phyloP scores from a whole-genome alignment of 2,329 filamentous ascomycete genomes.

The Ilyonectria robusta region DNA sequence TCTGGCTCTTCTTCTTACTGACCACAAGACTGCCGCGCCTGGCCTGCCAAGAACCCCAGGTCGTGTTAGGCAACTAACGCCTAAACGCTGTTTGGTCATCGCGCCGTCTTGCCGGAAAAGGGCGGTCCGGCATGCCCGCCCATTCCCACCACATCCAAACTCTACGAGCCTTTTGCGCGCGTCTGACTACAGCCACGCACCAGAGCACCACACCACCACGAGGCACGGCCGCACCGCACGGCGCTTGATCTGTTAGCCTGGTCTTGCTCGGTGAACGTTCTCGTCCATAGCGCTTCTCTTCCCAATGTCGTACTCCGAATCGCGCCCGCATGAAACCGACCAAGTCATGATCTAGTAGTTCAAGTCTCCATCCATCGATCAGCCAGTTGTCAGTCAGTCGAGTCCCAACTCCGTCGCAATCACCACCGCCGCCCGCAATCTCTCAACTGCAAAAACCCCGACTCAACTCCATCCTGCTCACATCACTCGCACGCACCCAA shows the following conservation, averaged over 20 bases:
- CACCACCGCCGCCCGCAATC: conserved; percentile 19
- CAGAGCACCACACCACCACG: conserved; percentile 28
- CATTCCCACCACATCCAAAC: conserved; percentile 25
- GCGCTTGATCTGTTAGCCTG: conserved; percentile 37
- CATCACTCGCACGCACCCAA: conserved; percentile 34
- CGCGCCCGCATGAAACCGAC: conserved; percentile 44
- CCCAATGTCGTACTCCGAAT: conserved; percentile 41
- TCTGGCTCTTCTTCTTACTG: neutral
- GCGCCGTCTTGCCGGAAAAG: conserved; percentile 21
- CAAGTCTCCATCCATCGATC: conserved; percentile 19
- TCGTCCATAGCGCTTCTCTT: conserved; percentile 46
- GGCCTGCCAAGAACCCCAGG: conserved; percentile 7
- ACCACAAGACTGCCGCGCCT: neutral
- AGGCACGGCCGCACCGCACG: conserved; percentile 23
- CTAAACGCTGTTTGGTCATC: conserved; percentile 13
- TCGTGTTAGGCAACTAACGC: conserved; percentile 18
- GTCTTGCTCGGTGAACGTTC: conserved; percentile 52
- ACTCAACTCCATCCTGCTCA: conserved; percentile 27
- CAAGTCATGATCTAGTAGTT: conserved; percentile 47
- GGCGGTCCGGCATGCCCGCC: conserved; percentile 26
- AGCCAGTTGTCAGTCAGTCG: conserved; percentile 22
- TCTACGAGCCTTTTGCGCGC: conserved; percentile 18
- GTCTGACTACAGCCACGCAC: conserved; percentile 23
- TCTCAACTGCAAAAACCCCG: conserved; percentile 36
- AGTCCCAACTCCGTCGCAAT: conserved; percentile 18